phyloP scores from a whole-genome alignment of 257 asterid genomes.

The Cruciata laevipes region DNA sequence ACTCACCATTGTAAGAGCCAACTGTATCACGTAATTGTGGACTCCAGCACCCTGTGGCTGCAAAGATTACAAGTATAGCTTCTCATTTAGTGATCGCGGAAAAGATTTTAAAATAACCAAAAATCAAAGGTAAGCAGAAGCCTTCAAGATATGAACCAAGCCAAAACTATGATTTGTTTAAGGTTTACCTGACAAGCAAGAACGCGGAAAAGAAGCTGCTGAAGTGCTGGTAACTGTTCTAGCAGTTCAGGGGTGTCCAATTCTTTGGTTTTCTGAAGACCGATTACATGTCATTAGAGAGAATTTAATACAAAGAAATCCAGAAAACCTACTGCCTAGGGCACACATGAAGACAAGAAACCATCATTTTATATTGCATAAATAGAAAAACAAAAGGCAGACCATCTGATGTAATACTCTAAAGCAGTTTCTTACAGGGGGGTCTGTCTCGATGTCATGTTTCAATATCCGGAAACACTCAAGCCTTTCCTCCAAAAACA shows the following conservation, averaged over 20 bases:
- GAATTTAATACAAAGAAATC: not conserved
- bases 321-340: not conserved
- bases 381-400: not conserved
- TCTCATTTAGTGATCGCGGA: slow-evolving; percentile 7
- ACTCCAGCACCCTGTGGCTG: slow-evolving; percentile 99
- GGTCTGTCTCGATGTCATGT: slow-evolving; percentile 80
- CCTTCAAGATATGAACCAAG: not conserved
- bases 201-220: slow-evolving; percentile 76
- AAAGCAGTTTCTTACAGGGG: slow-evolving; percentile 41
- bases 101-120: not conserved
- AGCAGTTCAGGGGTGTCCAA: slow-evolving; percentile 73
- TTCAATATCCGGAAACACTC: slow-evolving; percentile 84
- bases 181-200: slow-evolving; percentile 76
- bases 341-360: slow-evolving; percentile 4
- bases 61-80: slow-evolving; percentile 24
- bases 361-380: not conserved
- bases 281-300: slow-evolving; percentile 11
- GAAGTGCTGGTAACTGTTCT: slow-evolving; percentile 80
- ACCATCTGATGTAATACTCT: too few species aligned
- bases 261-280: slow-evolving; percentile 77
- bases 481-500: slow-evolving; percentile 93
- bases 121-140: not conserved
- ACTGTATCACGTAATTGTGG: slow-evolving; percentile 73
- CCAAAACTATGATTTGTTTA: slow-evolving; percentile 15
- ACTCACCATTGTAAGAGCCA: slow-evolving; percentile 89